A percentile compares a stretch with the other conserved stretches of the same genome.
phyloP scores from a whole-genome alignment of 768 basidiomycete genomes.

The Phylloporus arenicola region DNA sequence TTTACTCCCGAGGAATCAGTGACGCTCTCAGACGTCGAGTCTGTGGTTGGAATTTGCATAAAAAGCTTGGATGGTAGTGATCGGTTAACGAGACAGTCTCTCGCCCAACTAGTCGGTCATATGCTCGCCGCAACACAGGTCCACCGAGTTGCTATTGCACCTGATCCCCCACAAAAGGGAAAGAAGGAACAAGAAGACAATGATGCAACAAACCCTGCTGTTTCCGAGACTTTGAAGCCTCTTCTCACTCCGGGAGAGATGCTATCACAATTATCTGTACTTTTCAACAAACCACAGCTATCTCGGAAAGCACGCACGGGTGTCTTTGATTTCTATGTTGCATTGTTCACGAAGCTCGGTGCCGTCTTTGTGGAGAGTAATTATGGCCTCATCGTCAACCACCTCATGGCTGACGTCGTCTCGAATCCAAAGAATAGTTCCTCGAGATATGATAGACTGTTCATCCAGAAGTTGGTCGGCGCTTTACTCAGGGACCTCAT shows the following conservation, averaged over 20 bases:
- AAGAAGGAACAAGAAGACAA: constrained; percentile 62
- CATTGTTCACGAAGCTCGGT: constrained; percentile 72
- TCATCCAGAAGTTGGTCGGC: constrained; percentile 67
- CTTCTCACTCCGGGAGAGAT: constrained; percentile 74
- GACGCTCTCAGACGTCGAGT: constrained; percentile 69
- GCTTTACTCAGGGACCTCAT: constrained; percentile 82
- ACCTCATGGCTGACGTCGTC: constrained; percentile 76
- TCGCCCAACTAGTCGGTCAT: constrained; percentile 77
- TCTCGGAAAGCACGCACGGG: constrained; percentile 75
- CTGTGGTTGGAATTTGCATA: constrained; percentile 58
- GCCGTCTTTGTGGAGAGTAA: constrained; percentile 73
- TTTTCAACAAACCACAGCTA: constrained; percentile 70
- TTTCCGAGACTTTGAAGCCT: constrained; percentile 55
- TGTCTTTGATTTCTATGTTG: constrained; percentile 83
- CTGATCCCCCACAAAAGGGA: constrained; percentile 49
- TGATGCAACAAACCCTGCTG: constrained; percentile 45
- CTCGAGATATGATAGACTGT: constrained; percentile 68
- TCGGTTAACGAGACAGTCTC: constrained; percentile 73
- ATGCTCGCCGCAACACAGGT: constrained; percentile 80
- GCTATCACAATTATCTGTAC: constrained; percentile 70
- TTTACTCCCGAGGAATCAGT: constrained; percentile 53
- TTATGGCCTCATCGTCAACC: constrained; percentile 71
- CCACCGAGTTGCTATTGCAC: constrained; percentile 43
- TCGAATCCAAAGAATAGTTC: constrained; percentile 48
- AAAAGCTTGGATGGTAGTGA: constrained; percentile 80